phyloP scores from a whole-genome alignment of 169 alveolate species.

The Babesia bovis region DNA sequence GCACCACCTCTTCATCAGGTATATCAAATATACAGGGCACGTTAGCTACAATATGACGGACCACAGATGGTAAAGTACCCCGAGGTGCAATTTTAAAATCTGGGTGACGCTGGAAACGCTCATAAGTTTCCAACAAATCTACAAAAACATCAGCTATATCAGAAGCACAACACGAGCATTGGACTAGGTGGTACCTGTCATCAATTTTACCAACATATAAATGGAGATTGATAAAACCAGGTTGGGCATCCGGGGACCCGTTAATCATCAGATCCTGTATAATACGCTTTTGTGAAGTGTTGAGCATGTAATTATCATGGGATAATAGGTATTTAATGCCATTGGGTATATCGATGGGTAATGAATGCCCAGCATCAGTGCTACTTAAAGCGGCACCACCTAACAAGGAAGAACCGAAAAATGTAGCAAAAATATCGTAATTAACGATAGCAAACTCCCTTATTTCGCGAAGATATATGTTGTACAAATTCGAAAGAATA shows the following conservation, averaged over 20 bases:
- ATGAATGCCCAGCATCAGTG: not conserved
- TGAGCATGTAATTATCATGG: not conserved
- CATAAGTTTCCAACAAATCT: not conserved
- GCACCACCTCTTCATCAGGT: not conserved
- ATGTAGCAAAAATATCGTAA: not conserved
- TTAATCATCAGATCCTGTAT: not conserved
- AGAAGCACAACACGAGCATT: conserved; percentile 27
- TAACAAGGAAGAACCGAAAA: not conserved
- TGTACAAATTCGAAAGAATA: conserved; percentile 10
- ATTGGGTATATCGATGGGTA: not conserved
- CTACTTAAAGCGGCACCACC: not conserved
- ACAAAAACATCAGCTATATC: conserved; percentile 11
- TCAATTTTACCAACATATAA: conserved; percentile 20
- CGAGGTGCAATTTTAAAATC: not conserved
- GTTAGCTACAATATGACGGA: not conserved
- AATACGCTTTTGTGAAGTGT: not conserved
- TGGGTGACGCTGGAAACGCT: not conserved
- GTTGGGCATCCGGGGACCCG: not conserved
- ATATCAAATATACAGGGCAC: not conserved
- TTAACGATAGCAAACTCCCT: conserved; percentile 23
- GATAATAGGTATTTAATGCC: conserved; percentile 18
- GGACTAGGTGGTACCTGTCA: conserved; percentile 2
- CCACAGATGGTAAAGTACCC: not conserved
- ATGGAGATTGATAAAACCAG: conserved; percentile 14
- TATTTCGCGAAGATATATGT: conserved; percentile 21